These are phyloP conservation scores for Penstemon newberryi DNA, from an alignment of 257 asterid species.

Conservation along the genomic window DNA sequence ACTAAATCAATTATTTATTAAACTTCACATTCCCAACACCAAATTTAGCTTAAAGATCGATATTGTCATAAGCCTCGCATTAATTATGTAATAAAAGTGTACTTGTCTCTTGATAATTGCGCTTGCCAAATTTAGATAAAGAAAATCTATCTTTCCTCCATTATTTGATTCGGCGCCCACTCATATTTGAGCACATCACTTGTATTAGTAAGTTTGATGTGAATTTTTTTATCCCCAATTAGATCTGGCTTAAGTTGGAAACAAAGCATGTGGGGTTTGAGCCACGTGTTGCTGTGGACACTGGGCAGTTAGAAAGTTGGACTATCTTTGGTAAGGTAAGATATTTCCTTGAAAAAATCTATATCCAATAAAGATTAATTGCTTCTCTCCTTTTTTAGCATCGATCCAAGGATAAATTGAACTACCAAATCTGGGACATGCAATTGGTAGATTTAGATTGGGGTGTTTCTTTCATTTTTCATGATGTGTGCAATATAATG, in stretches of 20 bases:
- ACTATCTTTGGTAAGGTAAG: not conserved
- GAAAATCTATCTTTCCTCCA: not conserved
- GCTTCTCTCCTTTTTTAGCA: no score
- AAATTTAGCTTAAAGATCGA: not conserved
- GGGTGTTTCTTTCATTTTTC: not conserved
- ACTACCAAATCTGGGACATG: not conserved
- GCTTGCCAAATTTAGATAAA: constrained; percentile 1
- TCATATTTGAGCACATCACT: not conserved
- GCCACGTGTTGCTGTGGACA: not conserved
- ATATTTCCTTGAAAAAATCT: not conserved
- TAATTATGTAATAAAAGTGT: not conserved
- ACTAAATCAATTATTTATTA: not conserved
- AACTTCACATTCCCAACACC: not conserved
- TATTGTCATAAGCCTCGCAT: not conserved
- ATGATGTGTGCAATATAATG: no score
- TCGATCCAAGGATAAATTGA: not conserved
- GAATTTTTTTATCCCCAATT: not conserved
- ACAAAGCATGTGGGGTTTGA: not conserved
- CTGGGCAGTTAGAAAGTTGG: not conserved
- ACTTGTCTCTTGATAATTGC: not conserved
- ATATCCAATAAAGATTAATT: not conserved
- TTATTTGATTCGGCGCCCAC: not conserved
- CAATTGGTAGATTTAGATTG: not conserved
- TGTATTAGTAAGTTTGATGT: not conserved
- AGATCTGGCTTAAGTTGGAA: not conserved